Evolutionary conservation across 78 protist species (phyloP), one percentile per base, ranked within the genome.

Genomic region (Salpingoeca rosetta): DNA sequence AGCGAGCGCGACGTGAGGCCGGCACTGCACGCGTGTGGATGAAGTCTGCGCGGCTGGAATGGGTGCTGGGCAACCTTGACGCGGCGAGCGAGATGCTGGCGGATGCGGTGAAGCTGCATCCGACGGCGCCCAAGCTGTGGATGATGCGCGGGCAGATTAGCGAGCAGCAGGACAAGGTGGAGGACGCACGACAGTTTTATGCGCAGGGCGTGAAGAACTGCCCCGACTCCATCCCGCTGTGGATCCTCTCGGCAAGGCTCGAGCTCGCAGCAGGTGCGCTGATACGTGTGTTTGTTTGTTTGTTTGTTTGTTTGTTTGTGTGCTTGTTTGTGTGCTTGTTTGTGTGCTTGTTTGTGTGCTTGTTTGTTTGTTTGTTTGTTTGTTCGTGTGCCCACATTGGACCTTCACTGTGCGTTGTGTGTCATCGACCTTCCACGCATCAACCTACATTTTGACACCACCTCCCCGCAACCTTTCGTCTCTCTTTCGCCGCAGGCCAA

Each of bases 21-120:
- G 84, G 86, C 31, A 93, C 97, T 24, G 90, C 89, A 84, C 80
- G 94, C 28, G 92, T 97, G 57, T 97, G 99, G 99, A 84, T 93
- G 94, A 93, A 93, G 79, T 80, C 90, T 1, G 98, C 96, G 1
- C 1, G 65, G 76, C 90, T 97, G 42, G 98, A 96, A 85, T 88
- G 98, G 31, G 85, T 90, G 84, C 65, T 82, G 65, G 90, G 87
- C 27, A 44, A 86, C 45, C 41, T 72, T 27, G 85, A 78, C 1
- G 45, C 12, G 11, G 96, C 90, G 39, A 31, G 10, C n/a, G 79
- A 10, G 42, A 81, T 94, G 12, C 27, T 90, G 39, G 88, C 72
- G 79, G 57, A 38, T 37, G 96, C 82, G 26, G 22, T 85, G 38
- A 25, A 42, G 45, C 78, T 78, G 38, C 94, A 45, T 89, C 95